Conservation (phyloP, 805 yeast species). For the Saccharomyces mikatae region DNA sequence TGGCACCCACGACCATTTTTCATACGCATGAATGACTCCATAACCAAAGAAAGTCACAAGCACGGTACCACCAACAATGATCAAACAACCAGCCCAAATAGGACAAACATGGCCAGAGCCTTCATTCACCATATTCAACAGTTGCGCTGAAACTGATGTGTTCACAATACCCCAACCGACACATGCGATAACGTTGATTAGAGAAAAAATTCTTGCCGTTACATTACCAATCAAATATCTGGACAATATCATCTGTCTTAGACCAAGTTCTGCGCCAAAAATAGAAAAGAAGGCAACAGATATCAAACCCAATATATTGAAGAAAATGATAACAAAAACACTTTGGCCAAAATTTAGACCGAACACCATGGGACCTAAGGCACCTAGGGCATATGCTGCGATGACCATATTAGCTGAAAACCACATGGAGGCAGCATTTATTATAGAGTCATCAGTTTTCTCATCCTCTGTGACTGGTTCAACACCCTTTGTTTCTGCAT, state of each 20-base stretch:
- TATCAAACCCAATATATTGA: conserved; percentile 59
- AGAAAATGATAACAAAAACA: conserved; percentile 59
- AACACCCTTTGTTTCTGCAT: conserved; percentile 66
- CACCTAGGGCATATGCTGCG: conserved; percentile 76
- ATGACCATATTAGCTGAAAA: conserved; percentile 81
- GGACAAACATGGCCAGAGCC: conserved; percentile 47
- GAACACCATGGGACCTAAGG: conserved; percentile 54
- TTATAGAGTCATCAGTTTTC: conserved; percentile 55
- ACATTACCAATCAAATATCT: conserved; percentile 69
- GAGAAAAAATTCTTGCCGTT: conserved; percentile 67
- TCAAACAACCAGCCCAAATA: conserved; percentile 83
- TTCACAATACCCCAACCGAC: conserved; percentile 94
- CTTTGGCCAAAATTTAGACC: conserved; percentile 68
- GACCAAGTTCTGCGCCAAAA: conserved; percentile 78
- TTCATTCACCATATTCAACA: conserved; percentile 65
- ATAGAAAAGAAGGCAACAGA: conserved; percentile 77
- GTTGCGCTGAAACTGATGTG: conserved; percentile 80
- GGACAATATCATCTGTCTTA: conserved; percentile 79
- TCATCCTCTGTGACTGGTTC: conserved; percentile 75
- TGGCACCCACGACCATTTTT: conserved; percentile 84
- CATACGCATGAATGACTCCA: conserved; percentile 69
- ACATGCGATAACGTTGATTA: conserved; percentile 74
- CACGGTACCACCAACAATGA: conserved; percentile 60
- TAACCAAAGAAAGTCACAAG: conserved; percentile 81
- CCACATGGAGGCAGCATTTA: conserved; percentile 83